phyloP scores from a whole-genome alignment of 306 rosid genomes.

The Glycine latifolia region DNA sequence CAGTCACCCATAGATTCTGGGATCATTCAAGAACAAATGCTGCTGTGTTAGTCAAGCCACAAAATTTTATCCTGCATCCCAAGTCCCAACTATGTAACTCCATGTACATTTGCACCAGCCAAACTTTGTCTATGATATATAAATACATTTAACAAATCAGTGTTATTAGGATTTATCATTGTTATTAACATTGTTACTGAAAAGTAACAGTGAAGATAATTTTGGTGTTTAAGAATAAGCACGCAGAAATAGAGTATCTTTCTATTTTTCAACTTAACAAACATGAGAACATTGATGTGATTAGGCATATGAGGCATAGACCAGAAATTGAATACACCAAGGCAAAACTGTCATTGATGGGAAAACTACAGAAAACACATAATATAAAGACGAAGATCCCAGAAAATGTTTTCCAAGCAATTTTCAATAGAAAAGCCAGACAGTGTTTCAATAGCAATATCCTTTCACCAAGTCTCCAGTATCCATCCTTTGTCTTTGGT shows the following conservation, averaged over 20 bases:
- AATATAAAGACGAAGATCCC: neutral
- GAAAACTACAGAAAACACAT: neutral
- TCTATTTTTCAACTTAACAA: neutral
- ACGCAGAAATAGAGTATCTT: neutral
- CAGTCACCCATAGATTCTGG: conserved; percentile 7
- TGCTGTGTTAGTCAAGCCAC: conserved; percentile 8
- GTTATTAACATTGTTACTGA: neutral
- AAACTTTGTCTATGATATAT: neutral
- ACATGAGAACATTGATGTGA: conserved; percentile 1
- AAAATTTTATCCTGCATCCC: conserved; percentile 28
- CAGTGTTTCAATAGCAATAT: neutral
- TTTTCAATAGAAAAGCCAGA: neutral
- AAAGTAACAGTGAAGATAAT: conserved; percentile 13
- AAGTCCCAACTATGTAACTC: conserved; percentile 14
- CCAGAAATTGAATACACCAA: neutral
- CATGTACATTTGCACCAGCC: neutral
- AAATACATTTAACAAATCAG: neutral
- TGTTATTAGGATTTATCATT: neutral
- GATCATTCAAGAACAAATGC: conserved; percentile 16
- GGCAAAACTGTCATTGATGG: neutral
- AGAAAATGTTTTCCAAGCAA: neutral
- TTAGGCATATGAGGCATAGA: neutral
- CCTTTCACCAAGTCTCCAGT: neutral
- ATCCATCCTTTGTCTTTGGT: neutral
- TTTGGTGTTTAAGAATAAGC: conserved; percentile 27